These are phyloP conservation scores for Bassia scoparia DNA, from an alignment of 148 eudicot species.

Conservation along the genomic window DNA sequence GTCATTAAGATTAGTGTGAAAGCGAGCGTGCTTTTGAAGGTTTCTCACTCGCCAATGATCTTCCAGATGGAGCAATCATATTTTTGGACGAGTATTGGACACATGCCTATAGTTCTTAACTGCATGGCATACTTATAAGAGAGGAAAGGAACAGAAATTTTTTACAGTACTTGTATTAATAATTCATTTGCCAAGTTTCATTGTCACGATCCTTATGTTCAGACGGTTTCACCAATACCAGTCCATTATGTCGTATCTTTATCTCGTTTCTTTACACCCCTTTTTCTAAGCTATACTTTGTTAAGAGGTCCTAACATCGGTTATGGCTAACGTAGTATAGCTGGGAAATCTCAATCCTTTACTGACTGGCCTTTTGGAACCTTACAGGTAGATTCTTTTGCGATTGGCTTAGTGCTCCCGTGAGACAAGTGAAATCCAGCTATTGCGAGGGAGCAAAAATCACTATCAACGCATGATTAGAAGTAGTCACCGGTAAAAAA, in stretches of 20 bases:
- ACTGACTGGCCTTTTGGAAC: slow-evolving; percentile 5
- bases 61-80: slow-evolving; percentile 80
- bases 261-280: no score
- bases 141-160: background rate
- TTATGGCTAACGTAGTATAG: background rate
- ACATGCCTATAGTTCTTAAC: background rate
- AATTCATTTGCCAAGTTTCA: background rate
- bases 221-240: no score
- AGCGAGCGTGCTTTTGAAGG: slow-evolving; percentile 87
- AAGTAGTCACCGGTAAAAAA: no score
- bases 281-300: no score
- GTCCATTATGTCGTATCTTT: no score
- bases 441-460: no score
- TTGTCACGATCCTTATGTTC: no score
- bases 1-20: slow-evolving; percentile 89
- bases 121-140: background rate
- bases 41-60: slow-evolving; percentile 88
- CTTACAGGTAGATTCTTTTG: slow-evolving; percentile 90
- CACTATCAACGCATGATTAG: no score
- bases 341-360: background rate
- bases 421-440: slow-evolving; percentile 92
- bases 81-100: slow-evolving; percentile 79
- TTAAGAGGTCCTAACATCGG: background rate
- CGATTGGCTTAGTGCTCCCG: slow-evolving; percentile 90
- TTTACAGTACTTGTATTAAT: no score